Conservation (phyloP, 1,284 basidiomycete genomes). For the Ganoderma meredithae region DNA sequence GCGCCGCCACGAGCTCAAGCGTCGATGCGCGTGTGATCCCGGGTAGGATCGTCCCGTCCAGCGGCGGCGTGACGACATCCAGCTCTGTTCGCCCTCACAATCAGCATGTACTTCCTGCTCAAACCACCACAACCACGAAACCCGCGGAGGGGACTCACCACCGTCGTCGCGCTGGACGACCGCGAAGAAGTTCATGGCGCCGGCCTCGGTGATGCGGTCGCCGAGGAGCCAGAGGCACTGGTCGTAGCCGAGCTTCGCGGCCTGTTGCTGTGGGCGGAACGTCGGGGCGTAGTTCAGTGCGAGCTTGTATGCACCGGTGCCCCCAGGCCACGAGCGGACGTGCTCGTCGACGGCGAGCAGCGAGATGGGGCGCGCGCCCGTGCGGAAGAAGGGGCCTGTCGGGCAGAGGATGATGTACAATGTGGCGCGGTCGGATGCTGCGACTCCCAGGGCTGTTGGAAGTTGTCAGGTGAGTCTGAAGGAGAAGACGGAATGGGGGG, state of each 20-base stretch:
- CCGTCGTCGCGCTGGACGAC: slow-evolving; percentile 55
- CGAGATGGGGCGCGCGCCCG: slow-evolving; percentile 68
- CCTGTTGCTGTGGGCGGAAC: slow-evolving; percentile 72
- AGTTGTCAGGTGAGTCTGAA: not conserved
- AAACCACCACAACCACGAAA: no score
- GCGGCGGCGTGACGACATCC: slow-evolving; percentile 76
- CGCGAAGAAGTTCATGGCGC: slow-evolving; percentile 72
- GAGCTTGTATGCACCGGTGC: slow-evolving; percentile 71
- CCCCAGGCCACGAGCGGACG: slow-evolving; percentile 88
- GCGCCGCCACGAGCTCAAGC: slow-evolving; percentile 64
- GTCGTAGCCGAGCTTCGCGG: slow-evolving; percentile 75
- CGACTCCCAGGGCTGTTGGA: slow-evolving; percentile 67
- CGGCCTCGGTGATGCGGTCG: slow-evolving; percentile 52
- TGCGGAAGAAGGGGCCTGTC: slow-evolving; percentile 76
- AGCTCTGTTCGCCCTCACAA: no score
- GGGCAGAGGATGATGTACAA: slow-evolving; percentile 78
- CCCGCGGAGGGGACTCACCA: no score
- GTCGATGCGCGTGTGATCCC: slow-evolving; percentile 81
- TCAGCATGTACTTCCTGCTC: no score
- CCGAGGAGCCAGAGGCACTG: slow-evolving; percentile 68
- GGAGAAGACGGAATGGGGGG: slow-evolving; percentile 22
- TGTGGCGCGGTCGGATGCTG: slow-evolving; percentile 71
- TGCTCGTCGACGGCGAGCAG: slow-evolving; percentile 73
- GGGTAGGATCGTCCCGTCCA: slow-evolving; percentile 80
- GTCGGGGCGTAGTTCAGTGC: slow-evolving; percentile 77